Conservation (phyloP, 163 green algal genomes). For the Coccomyxa subellipsoidea region DNA sequence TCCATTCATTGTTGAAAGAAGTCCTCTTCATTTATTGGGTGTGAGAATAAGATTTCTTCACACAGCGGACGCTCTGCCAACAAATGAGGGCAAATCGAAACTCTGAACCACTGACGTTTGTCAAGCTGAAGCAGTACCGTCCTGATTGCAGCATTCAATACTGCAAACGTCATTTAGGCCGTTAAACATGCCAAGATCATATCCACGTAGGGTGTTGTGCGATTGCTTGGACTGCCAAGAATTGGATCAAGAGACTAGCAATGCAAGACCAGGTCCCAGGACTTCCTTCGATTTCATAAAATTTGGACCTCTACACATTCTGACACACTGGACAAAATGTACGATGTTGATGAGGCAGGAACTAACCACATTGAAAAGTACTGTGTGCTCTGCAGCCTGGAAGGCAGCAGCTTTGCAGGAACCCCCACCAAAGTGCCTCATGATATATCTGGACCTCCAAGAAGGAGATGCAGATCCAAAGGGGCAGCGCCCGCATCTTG, state of each 20-base stretch:
- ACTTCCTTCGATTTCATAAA: too few species aligned
- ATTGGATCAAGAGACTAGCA: neutral
- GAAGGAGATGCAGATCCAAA: neutral
- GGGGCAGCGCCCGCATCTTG: conserved; percentile 17
- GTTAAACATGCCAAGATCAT: neutral
- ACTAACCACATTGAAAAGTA: neutral
- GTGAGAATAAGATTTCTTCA: too few species aligned
- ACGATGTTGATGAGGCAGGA: neutral
- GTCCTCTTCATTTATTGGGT: too few species aligned
- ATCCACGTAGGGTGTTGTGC: conserved; percentile 15
- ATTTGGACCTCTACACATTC: too few species aligned
- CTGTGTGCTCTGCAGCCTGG: neutral
- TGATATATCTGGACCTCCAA: conserved; percentile 19
- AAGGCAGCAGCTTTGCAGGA: conserved; percentile 26
- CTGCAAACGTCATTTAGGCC: neutral
- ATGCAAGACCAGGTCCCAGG: neutral
- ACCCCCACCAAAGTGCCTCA: conserved; percentile 37
- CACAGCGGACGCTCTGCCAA: too few species aligned
- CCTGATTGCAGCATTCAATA: too few species aligned
- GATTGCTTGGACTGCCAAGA: conserved; percentile 35
- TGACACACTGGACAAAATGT: too few species aligned
- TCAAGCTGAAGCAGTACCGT: too few species aligned
- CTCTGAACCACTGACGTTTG: too few species aligned
- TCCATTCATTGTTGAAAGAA: too few species aligned
- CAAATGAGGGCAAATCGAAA: too few species aligned